Base-by-base conservation (phyloP, 768 basidiomycete species). In the Leccinum broughii region DNA sequence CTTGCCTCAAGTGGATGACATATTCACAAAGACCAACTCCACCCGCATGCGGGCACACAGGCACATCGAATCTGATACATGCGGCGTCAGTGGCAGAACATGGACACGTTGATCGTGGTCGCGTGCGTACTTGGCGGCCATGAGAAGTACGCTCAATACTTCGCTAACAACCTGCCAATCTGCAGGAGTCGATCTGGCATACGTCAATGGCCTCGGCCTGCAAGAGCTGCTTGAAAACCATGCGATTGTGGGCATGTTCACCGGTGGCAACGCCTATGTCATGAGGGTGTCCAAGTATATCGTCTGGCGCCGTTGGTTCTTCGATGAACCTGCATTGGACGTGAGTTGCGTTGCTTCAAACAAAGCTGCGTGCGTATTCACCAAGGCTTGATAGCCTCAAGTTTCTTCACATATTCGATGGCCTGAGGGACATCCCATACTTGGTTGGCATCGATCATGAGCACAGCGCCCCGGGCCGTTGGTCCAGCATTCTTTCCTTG, bases 391-490 rank as follows among this genome's bases (percentile, higher is more conserved):
- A 94, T 85, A 55, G 84, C 82, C 66, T 84, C 81, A 41, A 98
- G 81, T 56, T 85, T 82, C 65, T 85, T 85, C 61, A 95, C 92
- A 73, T 96, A 96, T 30, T 95, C 91, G 66, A 97, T 90, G 7
- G 96, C 95, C 72, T 95, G 85, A 30, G 87, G 80, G 15, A 98
- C 96, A 66, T 96, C 95, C 92, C 92, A 95, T 6, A 95, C 90
- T 75, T 97, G 95, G 76, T 98, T 98, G 41, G 95, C 91, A 74
- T 98, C 95, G 62, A 98, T 92, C 95, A 98, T 98, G 51, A 98
- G 79, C 50, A 98, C 95, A 34, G 89, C 85, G 5, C 96, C 95
- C n/a, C n/a, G n/a, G n/a, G n/a, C n/a, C 0, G 94, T 94, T 10
- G 93, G 93, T 6, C 95, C 93, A 4, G 95, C 93, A 64, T 97